Conservation (phyloP, 139 green algal species). For the Penium margaritaceum region DNA sequence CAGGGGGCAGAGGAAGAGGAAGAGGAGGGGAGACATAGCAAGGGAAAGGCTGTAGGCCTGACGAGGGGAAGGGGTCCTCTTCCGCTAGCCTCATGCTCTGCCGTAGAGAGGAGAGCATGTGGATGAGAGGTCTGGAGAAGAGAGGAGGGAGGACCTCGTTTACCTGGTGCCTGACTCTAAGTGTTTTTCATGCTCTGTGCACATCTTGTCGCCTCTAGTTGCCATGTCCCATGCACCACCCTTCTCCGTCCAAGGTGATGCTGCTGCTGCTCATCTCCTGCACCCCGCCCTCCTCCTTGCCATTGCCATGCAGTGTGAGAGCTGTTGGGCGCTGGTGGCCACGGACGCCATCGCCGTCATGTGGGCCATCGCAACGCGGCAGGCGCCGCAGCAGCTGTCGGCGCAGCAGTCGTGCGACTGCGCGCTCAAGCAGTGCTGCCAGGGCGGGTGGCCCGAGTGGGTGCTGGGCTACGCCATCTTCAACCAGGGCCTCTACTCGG, state of each 20-base stretch:
- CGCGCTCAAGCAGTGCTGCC: slow-evolving; percentile 14
- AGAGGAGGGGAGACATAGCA: no score
- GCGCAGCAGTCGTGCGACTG: slow-evolving; percentile 32
- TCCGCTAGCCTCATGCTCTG: no score
- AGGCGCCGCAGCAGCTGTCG: slow-evolving; percentile 3
- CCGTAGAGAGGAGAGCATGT: no score
- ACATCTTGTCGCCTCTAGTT: no score
- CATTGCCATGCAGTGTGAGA: background rate
- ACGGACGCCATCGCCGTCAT: background rate
- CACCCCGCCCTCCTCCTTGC: background rate
- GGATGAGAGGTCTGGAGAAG: no score
- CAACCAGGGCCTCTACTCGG: slow-evolving; percentile 16
- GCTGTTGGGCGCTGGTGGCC: slow-evolving; percentile 1
- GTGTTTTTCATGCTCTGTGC: no score
- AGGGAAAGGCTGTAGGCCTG: no score
- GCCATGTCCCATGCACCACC: background rate
- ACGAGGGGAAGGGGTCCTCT: no score
- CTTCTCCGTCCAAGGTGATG: background rate
- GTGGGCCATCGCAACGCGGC: slow-evolving; percentile 16
- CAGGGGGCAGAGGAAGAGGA: no score
- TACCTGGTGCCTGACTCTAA: no score
- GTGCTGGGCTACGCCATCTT: slow-evolving; percentile 18
- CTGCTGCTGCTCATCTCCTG: background rate
- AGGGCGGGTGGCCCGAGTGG: slow-evolving; percentile 17
- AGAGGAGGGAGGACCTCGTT: no score